Conservation (phyloP, 345 rosid species). For the Salix udensis region DNA sequence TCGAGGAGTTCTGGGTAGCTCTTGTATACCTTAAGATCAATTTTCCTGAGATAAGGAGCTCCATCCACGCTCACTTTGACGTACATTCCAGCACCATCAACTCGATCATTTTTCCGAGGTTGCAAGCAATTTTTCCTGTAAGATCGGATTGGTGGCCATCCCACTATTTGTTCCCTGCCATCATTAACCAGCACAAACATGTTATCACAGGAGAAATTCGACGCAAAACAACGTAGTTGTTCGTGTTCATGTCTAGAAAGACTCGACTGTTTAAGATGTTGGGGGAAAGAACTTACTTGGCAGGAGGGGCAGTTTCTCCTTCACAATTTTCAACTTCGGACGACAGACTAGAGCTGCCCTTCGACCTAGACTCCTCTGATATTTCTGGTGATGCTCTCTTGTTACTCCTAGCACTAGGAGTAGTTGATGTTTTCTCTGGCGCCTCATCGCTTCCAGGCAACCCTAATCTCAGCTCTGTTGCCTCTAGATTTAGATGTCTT, state of each 20-base stretch:
- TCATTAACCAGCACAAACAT: background rate
- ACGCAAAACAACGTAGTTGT: background rate
- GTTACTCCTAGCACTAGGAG: background rate
- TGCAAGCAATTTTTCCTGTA: slow-evolving; percentile 17
- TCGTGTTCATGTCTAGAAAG: background rate
- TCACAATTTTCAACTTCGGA: slow-evolving; percentile 15
- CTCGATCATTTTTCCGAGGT: background rate
- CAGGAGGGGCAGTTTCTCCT: slow-evolving; percentile 29
- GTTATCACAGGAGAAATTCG: background rate
- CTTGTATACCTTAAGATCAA: slow-evolving; percentile 20
- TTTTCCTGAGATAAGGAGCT: slow-evolving; percentile 28
- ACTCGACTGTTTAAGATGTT: background rate
- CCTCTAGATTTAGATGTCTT: slow-evolving; percentile 24
- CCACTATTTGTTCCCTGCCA: slow-evolving; percentile 24
- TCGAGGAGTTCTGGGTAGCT: slow-evolving; percentile 24
- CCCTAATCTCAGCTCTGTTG: slow-evolving; percentile 25
- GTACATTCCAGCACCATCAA: slow-evolving; percentile 3
- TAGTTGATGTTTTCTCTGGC: background rate
- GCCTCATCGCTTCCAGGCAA: slow-evolving; percentile 19
- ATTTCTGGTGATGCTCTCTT: slow-evolving; percentile 35
- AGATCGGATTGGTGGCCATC: slow-evolving; percentile 31
- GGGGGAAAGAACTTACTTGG: slow-evolving; percentile 42
- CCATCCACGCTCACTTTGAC: slow-evolving; percentile 27
- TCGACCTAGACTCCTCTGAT: slow-evolving; percentile 24
- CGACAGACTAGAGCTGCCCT: slow-evolving; percentile 18